Evolutionary conservation across 768 basidiomycete species (phyloP), one percentile per base, ranked within the genome.

Genomic region (Pholiota molesta): DNA sequence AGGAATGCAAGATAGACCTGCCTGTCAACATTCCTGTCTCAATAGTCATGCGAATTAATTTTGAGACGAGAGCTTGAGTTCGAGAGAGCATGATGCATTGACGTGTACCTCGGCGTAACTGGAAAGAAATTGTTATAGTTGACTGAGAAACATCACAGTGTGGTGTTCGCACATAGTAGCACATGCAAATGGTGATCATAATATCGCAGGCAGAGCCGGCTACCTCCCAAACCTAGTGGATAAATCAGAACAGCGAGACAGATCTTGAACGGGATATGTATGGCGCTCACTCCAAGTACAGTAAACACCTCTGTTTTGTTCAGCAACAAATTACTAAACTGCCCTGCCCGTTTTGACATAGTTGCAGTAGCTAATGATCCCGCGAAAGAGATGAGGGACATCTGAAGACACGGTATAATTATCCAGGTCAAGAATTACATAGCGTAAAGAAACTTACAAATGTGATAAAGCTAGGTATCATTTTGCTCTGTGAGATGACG

Each of bases 11-110:
- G 26, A 29, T 9, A 52, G 16, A 9, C 17, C 5, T 52, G 28
- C 52, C 52, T 52, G 52, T 52, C 16, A 52, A 14, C 9, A 19
- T 31, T 29, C 52, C 52, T 14, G 52, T 52, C 52, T 52, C 52
- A 16, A 52, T 52, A 17, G 52, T 52, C 28, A 52, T 29, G 13
- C 52, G 26, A 10, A 52, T 33, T 6, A 52, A n/a, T n/a, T 19
- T 52, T 0, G 28, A 31, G 10, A 52, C 26, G 8, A 52, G 28
- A 26, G 9, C 52, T 31, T 29, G 13, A n/a, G 52, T 52, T 31
- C 13, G n/a, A 8, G 28, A 16, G 52, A 52, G 16, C 13, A 9
- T 29, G 16, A 28, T 3, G 16, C 1, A 17, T 42, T 42, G 40
- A 40, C 16, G 17, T 42, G 16, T 42, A n/a, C 17, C 10, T 42